phyloP scores from a whole-genome alignment of 2,329 filamentous ascomycete genomes.

The Cryphonectria parasitica region DNA sequence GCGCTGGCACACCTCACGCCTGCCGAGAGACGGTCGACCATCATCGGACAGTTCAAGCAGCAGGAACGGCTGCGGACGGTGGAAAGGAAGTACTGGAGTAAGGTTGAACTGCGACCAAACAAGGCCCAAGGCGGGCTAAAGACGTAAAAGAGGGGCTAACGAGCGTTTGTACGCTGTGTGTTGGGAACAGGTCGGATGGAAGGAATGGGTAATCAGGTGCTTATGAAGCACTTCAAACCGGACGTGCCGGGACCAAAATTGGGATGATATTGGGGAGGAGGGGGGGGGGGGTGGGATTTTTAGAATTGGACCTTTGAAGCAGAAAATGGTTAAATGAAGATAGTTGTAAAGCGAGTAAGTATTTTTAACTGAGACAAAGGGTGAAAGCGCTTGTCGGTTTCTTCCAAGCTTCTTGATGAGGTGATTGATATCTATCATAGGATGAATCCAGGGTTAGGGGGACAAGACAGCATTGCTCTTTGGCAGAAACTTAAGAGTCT shows the following conservation, averaged over 20 bases:
- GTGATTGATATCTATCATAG: no score
- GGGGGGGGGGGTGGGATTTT: no score
- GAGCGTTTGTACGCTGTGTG: neutral
- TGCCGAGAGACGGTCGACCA: constrained; percentile 36
- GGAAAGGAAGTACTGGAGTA: constrained; percentile 30
- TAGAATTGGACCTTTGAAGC: neutral
- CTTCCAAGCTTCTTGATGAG: no score
- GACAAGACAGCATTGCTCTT: no score
- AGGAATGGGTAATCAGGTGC: constrained; percentile 31
- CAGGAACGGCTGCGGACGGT: constrained; percentile 33
- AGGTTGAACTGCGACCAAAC: constrained; percentile 29
- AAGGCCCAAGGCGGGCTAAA: neutral
- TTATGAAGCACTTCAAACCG: constrained; percentile 32
- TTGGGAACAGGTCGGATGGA: constrained; percentile 21
- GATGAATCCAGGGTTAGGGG: no score
- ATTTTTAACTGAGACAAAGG: no score
- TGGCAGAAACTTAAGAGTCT: no score
- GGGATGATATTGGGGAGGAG: neutral
- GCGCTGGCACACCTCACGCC: constrained; percentile 37
- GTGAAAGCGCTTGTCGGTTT: no score
- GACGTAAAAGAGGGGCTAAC: neutral
- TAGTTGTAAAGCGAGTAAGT: neutral
- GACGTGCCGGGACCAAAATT: constrained; percentile 30
- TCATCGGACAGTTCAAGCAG: constrained; percentile 37
- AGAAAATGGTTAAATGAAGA: neutral